A percentile compares a stretch with the other conserved stretches of the same genome.
These are phyloP conservation scores for Ascocoryne sarcoides DNA, from an alignment of 2,329 filamentous ascomycete species.

Conservation along the genomic window DNA sequence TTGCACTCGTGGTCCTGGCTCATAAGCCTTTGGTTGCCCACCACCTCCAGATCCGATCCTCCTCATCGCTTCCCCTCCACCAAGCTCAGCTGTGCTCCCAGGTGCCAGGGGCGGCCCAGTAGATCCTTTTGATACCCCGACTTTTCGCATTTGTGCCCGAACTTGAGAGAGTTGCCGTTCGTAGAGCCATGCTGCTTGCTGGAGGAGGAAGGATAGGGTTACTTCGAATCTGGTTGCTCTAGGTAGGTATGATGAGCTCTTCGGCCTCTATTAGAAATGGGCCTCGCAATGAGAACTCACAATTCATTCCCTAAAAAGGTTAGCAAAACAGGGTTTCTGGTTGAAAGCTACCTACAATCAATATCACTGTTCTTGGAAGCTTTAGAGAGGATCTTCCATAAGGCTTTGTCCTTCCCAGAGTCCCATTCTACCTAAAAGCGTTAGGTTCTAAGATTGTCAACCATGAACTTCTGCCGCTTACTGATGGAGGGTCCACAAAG, in stretches of 20 bases:
- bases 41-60: constrained; percentile 40
- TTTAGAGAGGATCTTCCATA: constrained; percentile 86
- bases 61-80: constrained; percentile 39
- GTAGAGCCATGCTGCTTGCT: constrained; percentile 90
- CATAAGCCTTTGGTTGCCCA: constrained; percentile 13
- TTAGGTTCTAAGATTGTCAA: neutral
- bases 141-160: constrained; percentile 78
- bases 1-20: constrained; percentile 21
- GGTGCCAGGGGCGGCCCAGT: constrained; percentile 49
- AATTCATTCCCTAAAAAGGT: constrained; percentile 58
- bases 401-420: constrained; percentile 69
- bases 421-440: constrained; percentile 56
- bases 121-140: constrained; percentile 48
- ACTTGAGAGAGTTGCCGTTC: constrained; percentile 87
- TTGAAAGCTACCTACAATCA: constrained; percentile 56
- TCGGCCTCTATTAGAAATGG: constrained; percentile 6
- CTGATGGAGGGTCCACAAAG: constrained; percentile 84
- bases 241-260: too few species aligned
- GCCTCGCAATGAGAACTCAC: constrained; percentile 39
- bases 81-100: constrained; percentile 36
- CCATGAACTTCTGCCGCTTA: constrained; percentile 33
- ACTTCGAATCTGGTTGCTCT: constrained; percentile 75
- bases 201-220: constrained; percentile 77
- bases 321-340: constrained; percentile 8
- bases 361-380: constrained; percentile 72